Base-by-base conservation (phyloP, 164 flowering plant genomes). In the Stephania cephalantha region DNA sequence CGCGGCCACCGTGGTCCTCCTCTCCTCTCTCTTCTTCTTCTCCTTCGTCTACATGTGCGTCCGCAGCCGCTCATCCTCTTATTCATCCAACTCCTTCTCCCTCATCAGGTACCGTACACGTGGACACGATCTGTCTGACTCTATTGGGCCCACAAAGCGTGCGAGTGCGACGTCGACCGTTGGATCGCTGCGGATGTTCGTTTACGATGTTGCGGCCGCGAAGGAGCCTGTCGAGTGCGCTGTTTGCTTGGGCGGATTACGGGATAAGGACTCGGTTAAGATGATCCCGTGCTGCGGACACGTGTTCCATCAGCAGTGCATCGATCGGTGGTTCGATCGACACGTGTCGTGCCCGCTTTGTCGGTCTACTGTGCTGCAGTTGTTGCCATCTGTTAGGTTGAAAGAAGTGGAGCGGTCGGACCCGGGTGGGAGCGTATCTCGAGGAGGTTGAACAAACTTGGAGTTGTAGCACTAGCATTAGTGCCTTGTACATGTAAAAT, bases 341-440 rank as follows among this genome's bases (percentile, higher is more conserved):
- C 88, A 84, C 81, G 82, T 72, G 78, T 80, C 91, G 20, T 91
- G 97, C 53, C 92, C 97, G 7, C 81, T 89, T 12, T 91, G 97
- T 75, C 83, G 91, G 31, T 71, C 86, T 9, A 48, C 53, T 3
- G 42, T 35, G 4, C 42, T 35, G 42, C 42, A 35, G 42, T 35
- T 35, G 42, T 35, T 35, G 42, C 53, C 53, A 8, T 48, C 53
- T 48, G 53, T 48, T 48, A 2, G 2, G 42, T 35, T 35, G 42
- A 35, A 35, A 35, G 42, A 48, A 48, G 53, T 1, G 11, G 12
- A 50, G 55, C 55, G 55, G 4, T 50, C 55, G 15, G 55, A 7
- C 9, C 15, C 12, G 4, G 42, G 55, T 50, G 55, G 12, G 55
- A 50, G 42, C 4, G 42, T 35, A 50, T 50, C 55, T 50, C 55